These are phyloP conservation scores for Pisolithus thermaeus DNA, from an alignment of 1,284 basidiomycete species.

Conservation along the genomic window DNA sequence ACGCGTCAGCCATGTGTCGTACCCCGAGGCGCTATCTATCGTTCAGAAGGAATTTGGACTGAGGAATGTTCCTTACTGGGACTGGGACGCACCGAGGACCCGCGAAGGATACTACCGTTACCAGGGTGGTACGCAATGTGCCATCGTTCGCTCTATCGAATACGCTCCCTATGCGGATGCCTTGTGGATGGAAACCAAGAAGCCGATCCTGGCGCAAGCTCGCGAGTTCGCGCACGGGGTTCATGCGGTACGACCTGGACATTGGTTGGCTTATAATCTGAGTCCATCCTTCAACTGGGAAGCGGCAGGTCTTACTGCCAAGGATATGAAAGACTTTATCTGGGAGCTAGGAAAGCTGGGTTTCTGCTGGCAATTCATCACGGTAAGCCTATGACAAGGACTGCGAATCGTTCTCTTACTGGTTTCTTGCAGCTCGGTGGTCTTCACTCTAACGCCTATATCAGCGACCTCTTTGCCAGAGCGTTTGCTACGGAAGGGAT, in stretches of 20 bases:
- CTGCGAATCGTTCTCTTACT: conserved; percentile 5
- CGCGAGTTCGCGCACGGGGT: conserved; percentile 90
- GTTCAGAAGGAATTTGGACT: conserved; percentile 81
- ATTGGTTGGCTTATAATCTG: conserved; percentile 95
- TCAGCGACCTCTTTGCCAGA: conserved; percentile 89
- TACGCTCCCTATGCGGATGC: conserved; percentile 93
- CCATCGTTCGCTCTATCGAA: conserved; percentile 87
- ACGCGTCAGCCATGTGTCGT: conserved; percentile 62
- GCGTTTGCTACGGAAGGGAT: conserved; percentile 88
- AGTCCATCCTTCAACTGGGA: conserved; percentile 93
- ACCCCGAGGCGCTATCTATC: conserved; percentile 65
- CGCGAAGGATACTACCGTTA: conserved; percentile 96
- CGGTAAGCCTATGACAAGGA: conserved; percentile 46
- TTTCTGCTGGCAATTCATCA: conserved; percentile 99
- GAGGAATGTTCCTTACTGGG: conserved; percentile 71
- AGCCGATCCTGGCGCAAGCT: conserved; percentile 91
- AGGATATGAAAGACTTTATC: conserved; percentile 87
- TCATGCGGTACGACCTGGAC: conserved; percentile 72
- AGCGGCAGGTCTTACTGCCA: conserved; percentile 80
- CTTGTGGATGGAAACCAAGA: conserved; percentile 98
- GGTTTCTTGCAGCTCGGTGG: conserved; percentile 70
- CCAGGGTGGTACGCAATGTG: conserved; percentile 94
- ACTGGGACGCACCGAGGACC: conserved; percentile 93
- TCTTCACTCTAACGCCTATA: conserved; percentile 95
- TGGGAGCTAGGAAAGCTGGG: conserved; percentile 93